Base-by-base conservation (phyloP, 225 moss, liverwort and hornwort species). In the Physcomitrellopsis africana region DNA sequence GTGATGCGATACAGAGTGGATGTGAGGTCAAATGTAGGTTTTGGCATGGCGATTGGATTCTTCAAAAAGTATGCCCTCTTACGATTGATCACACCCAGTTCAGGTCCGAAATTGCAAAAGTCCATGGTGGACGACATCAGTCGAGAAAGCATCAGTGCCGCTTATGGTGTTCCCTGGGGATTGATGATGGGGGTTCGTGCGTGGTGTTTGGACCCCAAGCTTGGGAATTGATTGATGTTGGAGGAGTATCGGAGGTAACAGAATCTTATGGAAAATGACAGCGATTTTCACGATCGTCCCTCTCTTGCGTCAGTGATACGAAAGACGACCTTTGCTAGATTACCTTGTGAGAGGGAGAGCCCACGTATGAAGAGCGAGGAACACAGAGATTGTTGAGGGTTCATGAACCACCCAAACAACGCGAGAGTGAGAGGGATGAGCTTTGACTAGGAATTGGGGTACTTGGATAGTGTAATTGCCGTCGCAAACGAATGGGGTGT, bases 31-130 rank as follows among this genome's bases (percentile, higher is more conserved):
- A 0, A 65, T 26, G n/a, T 0, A 18, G 51, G 0, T 56, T 79
- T 49, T 37, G 0, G 0, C 41, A 0, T 10, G 0, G 37, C 0
- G 0, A 41, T 0, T 4, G 14, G 0, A 0, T 9, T 16, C 12
- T 22, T 3, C 0, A 0, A 3, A 18, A 24, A 0, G 1, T 0
- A 18, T 16, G 26, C 5, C 55, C 0, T 0, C 9, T 42, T 9
- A 24, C 5, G 0, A 48, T 56, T 14, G 1, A 4, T 37, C 32
- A 60, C 1, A 15, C 0, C 11, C 26, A 10, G 1, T 26, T 12
- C 0, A 63, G 0, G 1, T 11, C 0, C 16, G 1, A 77, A 2
- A 41, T 24, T 72, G 26, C 0, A 0, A 27, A 11, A 47, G 1
- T 8, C 0, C 1, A 2, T n/a, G 13, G 3, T 7, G 10, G 9